Conservation (phyloP, 345 rosid genomes). For the Salix exigua region DNA sequence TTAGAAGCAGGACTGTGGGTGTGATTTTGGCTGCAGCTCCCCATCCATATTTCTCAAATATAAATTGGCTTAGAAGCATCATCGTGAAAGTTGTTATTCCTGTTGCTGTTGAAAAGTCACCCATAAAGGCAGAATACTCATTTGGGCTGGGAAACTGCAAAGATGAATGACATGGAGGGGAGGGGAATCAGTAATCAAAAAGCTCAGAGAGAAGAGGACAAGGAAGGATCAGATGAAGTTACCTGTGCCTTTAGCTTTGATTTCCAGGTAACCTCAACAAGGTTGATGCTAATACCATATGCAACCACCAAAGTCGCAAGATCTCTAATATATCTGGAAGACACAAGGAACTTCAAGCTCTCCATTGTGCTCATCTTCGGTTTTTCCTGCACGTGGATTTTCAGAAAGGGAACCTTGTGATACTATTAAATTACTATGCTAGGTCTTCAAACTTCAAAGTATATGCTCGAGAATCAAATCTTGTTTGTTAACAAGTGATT, state of each 20-base stretch:
- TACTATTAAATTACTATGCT: not conserved
- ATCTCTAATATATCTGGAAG: conserved; percentile 85
- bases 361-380: conserved; percentile 93
- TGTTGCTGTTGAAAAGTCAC: conserved; percentile 91
- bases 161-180: not conserved
- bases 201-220: not conserved
- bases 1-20: conserved; percentile 76
- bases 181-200: conserved; percentile 3
- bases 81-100: conserved; percentile 85
- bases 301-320: conserved; percentile 97
- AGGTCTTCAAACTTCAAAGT: not conserved
- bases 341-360: conserved; percentile 92
- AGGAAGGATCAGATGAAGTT: conserved; percentile 1
- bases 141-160: conserved; percentile 94
- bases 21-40: conserved; percentile 94
- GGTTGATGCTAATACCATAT: conserved; percentile 95
- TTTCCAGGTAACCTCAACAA: conserved; percentile 98
- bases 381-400: conserved; percentile 53
- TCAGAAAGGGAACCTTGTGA: not conserved
- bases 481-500: not conserved
- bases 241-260: conserved; percentile 99
- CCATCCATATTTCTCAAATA: conserved; percentile 90
- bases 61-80: conserved; percentile 90
- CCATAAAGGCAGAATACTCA: conserved; percentile 96
- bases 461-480: not conserved